Evolutionary conservation across 208 protist species (phyloP), one percentile per base, ranked within the genome.

Genomic region (Tritrichomonas musculus): DNA sequence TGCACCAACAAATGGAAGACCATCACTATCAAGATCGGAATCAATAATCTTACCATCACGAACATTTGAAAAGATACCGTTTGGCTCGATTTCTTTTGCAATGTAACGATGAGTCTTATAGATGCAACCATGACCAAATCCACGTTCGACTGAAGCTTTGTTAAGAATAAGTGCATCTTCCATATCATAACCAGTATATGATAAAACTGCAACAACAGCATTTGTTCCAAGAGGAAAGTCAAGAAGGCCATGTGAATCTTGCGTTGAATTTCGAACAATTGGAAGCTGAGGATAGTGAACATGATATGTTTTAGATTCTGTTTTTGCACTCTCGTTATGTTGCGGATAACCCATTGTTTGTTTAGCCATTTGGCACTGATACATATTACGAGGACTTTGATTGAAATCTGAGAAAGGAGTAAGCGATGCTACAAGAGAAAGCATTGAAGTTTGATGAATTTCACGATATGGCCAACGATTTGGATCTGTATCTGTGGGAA

Each of bases 121-220:
- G 55, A 99, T 97, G 57, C 95, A 97, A 22, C 97, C 99, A 94
- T 98, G 97, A 75, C 97, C 96, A 95, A 99, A 99, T 47, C 99
- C 99, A 73, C 99, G 96, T 94, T 99, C 98, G 53, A 97, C 96
- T 4, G 98, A 96, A 0, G 96, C 97, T 95, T 99, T 99, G 96
- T 99, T 99, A 93, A 99, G 95, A 77, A 99, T 99, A 93, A 99
- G 98, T 36, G 99, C 98, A 95, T 99, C 99, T 95, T 99, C 99
- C 98, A 99, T 99, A 96, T 99, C 99, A 95, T 99, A 99, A 69
- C 95, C 98, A 9, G 99, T 99, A 97, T 99, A 99, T 33, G 98
- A 97, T 93, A 99, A 96, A 92, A 99, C 99, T 41, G 98, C 99
- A 55, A 99, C 97, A n/a, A 99, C 96, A 30, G 98, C 98, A 96